Evolutionary conservation across 2,329 filamentous ascomycete species (phyloP), one percentile per base, ranked within the genome.

Genomic region (Verticillium klebahnii): DNA sequence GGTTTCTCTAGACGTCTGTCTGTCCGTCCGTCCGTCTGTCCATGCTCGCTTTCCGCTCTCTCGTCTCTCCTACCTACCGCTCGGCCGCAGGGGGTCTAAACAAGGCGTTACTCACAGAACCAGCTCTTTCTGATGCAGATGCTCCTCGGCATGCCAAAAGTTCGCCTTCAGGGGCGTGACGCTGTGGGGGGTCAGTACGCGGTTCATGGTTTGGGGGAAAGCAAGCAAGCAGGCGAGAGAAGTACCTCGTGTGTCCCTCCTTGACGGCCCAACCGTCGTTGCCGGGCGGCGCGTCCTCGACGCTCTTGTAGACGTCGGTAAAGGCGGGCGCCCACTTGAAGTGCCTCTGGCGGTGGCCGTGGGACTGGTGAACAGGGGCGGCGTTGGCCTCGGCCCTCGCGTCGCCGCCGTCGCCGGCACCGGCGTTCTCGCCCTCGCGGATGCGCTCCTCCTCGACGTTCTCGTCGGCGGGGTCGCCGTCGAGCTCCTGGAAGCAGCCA

Each of bases 271-370:
- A 97, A 6, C 94, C 95, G 75, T 99, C 95, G 71, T 92, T 96
- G 3, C 93, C 93, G 4, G 91, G 90, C 36, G 82, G 80, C 45
- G 89, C 87, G 66, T 89, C 85, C 68, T 93, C 87, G n/a, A 97
- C 93, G 67, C 90, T 93, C 72, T 90, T 86, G 74, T 92, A 92
- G 2, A 98, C 92, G 74, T 96, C 93, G 37, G 85, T 82, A 75
- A 98, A 95, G 65, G 86, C 86, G 2, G 94, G 95, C 57, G 91
- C 87, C 95, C 95, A 98, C 77, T 94, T 96, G 81, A 97, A 98
- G 75, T 96, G 91, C 73, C 91, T 92, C 75, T 96, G 92, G 61
- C 80, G 84, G 72, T 92, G 88, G 6, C 61, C 65, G 4, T 72
- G 72, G 56, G 71, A 29, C 5, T 29, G 29, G 29, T 29, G 29